These are phyloP conservation scores for Plantago major DNA, from an alignment of 257 asterid species.

Conservation along the genomic window DNA sequence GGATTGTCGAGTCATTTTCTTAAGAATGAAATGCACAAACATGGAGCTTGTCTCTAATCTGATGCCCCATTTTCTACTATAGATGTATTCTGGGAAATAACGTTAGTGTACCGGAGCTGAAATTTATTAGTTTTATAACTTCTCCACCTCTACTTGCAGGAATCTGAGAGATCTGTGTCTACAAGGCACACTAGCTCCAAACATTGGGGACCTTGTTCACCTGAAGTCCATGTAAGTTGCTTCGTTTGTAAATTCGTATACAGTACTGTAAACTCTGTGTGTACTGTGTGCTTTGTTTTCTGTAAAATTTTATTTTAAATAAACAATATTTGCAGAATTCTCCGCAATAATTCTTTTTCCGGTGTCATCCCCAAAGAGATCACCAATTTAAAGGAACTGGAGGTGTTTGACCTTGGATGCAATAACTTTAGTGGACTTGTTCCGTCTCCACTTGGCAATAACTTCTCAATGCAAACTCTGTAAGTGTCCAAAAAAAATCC, in stretches of 20 bases:
- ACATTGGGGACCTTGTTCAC: slow-evolving; percentile 49
- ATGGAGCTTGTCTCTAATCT: too few relatives aligned
- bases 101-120: not conserved
- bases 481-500: slow-evolving; percentile 26
- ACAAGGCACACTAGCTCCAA: slow-evolving; percentile 65
- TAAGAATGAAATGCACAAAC: too few relatives aligned
- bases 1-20: too few relatives aligned
- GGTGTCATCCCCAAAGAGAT: slow-evolving; percentile 71
- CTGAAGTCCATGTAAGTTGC: slow-evolving; percentile 58
- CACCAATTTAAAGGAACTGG: slow-evolving; percentile 47
- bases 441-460: slow-evolving; percentile 52
- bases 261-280: too few relatives aligned
- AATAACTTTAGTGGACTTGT: slow-evolving; percentile 78
- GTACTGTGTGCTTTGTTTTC: not conserved
- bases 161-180: slow-evolving; percentile 66
- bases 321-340: slow-evolving; percentile 40
- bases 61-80: not conserved
- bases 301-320: not conserved
- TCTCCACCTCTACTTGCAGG: slow-evolving; percentile 36
- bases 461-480: slow-evolving; percentile 48
- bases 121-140: not conserved
- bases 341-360: slow-evolving; percentile 78
- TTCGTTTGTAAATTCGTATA: not conserved
- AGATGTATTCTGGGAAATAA: not conserved
- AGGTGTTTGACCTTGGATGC: slow-evolving; percentile 71